Evolutionary conservation across 192 early-diverging fungal species (phyloP), one percentile per base, ranked within the genome.

Genomic region (Geranomyces variabilis): DNA sequence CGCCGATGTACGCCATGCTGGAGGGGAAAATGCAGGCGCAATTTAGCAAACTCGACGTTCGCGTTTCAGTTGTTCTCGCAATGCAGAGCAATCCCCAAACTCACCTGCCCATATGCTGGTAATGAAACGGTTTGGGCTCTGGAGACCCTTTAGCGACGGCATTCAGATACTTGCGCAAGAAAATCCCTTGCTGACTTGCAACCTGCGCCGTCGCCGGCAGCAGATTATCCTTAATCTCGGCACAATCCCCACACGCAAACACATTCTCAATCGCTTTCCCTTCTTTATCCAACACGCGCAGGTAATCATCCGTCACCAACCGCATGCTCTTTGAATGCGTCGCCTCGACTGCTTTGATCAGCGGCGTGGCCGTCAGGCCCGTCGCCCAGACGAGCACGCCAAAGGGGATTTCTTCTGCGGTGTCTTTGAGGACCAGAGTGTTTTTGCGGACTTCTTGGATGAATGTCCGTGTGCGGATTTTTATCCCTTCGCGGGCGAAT

Each of bases 161-260:
- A 68, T 63, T 81, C 65, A 67, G 58, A 58, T 82, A 69, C 44
- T 90, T 91, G 17, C 82, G 61, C 12, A 93, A 73, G 73, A 84
- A 91, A 9, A 79, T 80, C 0, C 87, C 91, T 58, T 93, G 90
- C 71, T 93, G 92, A 59, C 83, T 86, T 0, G 92, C 92, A 0
- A 92, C 90, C 78, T 97, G 96, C 7, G 96, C 96, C 10, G 91
- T 93, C 7, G 89, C 86, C 22, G 93, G 93, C 12, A 94, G 81
- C 53, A 87, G 84, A 28, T 90, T 80, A 57, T 89, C 89, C 75
- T 92, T 81, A 65, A 94, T 90, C 0, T 89, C 87, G 3, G 93
- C 93, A 76, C 95, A 97, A 77, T 97, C 96, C 57, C 96, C 96
- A 26, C 94, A 69, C 0, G 92, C 92, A 87, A 88, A 94, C 26